These are phyloP conservation scores for Hymenoscyphus repandus DNA, from an alignment of 2,329 filamentous ascomycete genomes.

Conservation along the genomic window DNA sequence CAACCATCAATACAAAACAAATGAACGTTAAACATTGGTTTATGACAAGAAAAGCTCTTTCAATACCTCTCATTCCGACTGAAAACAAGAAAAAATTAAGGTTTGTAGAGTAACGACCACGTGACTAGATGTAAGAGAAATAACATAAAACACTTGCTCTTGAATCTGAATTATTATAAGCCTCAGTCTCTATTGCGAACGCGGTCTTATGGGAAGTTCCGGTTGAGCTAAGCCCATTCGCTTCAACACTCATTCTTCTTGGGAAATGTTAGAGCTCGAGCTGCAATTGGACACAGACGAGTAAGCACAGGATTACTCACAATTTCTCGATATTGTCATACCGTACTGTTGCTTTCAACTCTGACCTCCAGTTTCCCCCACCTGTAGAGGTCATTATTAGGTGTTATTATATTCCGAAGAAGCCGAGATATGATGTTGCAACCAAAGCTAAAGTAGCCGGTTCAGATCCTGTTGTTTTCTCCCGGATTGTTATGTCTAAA, in stretches of 20 bases:
- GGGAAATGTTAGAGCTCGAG: conserved; percentile 1
- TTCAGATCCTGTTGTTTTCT: too few relatives aligned
- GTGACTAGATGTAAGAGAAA: neutral
- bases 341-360: conserved; percentile 40
- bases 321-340: conserved; percentile 59
- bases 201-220: conserved; percentile 48
- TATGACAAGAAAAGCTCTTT: too few relatives aligned
- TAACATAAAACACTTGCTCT: conserved; percentile 41
- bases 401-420: conserved; percentile 9
- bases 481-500: too few relatives aligned
- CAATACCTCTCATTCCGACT: too few relatives aligned
- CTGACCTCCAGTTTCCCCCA: conserved; percentile 25
- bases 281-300: neutral
- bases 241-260: conserved; percentile 28
- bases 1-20: too few relatives aligned
- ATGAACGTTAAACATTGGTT: too few relatives aligned
- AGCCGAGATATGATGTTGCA: neutral
- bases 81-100: neutral
- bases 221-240: conserved; percentile 38
- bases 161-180: conserved; percentile 53
- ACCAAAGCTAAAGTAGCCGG: too few relatives aligned
- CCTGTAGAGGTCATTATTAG: conserved; percentile 18
- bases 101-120: neutral
- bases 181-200: conserved; percentile 59
- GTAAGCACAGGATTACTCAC: conserved; percentile 38